These are phyloP conservation scores for Talaromyces stipitatus DNA, from an alignment of 495 filamentous ascomycete genomes.

Conservation along the genomic window DNA sequence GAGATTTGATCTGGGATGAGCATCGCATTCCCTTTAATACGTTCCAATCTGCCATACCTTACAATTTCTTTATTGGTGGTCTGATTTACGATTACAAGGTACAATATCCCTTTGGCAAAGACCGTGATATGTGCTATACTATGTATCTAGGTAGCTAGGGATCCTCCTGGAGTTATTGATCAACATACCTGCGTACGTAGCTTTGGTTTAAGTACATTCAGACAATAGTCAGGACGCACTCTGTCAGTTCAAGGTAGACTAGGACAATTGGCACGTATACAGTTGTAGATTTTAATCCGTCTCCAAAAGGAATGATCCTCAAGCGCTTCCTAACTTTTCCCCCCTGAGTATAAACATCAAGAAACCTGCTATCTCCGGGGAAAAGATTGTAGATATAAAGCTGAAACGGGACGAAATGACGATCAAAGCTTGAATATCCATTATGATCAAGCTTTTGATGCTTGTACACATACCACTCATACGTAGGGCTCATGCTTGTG, in stretches of 20 bases:
- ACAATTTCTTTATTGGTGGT: background rate
- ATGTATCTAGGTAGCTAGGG: background rate
- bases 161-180: conserved; percentile 1
- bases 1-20: background rate
- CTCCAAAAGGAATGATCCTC: too few relatives aligned
- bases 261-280: background rate
- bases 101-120: background rate
- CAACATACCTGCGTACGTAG: conserved; percentile 1
- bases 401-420: too few relatives aligned
- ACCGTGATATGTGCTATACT: conserved; percentile 5
- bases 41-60: background rate
- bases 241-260: background rate
- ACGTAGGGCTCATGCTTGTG: too few relatives aligned
- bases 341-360: too few relatives aligned
- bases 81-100: background rate
- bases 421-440: too few relatives aligned
- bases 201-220: background rate
- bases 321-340: too few relatives aligned
- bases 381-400: too few relatives aligned
- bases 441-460: too few relatives aligned
- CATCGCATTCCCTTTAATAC: background rate
- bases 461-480: too few relatives aligned
- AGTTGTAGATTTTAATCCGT: background rate
- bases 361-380: too few relatives aligned
- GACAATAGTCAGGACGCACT: background rate